These are phyloP conservation scores for Euphrasia confusa DNA, from an alignment of 257 asterid genomes.

Conservation along the genomic window DNA sequence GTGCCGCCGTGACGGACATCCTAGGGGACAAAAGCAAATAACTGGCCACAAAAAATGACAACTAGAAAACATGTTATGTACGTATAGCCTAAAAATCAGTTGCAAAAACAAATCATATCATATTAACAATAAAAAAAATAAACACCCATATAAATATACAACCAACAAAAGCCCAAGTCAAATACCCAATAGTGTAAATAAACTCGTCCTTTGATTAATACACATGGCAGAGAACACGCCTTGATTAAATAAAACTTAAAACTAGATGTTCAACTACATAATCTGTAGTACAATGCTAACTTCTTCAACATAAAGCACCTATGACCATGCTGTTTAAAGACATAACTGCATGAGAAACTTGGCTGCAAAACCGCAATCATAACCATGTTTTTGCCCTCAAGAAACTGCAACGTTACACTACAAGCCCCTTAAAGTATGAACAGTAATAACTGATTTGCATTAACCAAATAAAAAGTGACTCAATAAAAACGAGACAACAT, in stretches of 20 bases:
- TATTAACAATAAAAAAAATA: background rate
- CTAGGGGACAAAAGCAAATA: no score
- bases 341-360: background rate
- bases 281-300: conserved; percentile 1
- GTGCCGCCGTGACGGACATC: background rate
- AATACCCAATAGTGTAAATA: background rate
- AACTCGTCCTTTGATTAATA: background rate
- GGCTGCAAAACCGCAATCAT: background rate
- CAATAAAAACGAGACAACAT: conserved; percentile 6
- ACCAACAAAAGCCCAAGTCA: background rate
- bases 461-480: conserved; percentile 18
- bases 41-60: background rate
- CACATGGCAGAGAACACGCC: conserved; percentile 3
- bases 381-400: conserved; percentile 4
- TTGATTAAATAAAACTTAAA: conserved; percentile 11
- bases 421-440: conserved; percentile 3
- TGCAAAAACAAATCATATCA: background rate
- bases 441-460: conserved; percentile 12
- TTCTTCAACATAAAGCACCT: conserved; percentile 15
- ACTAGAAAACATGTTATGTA: background rate
- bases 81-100: background rate
- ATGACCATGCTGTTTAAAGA: background rate
- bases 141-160: background rate
- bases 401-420: background rate
- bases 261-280: background rate